Evolutionary conservation across 352 stramenopile species (phyloP), one percentile per base, ranked within the genome.

Genomic region (Hyaloperonospora brassicae): DNA sequence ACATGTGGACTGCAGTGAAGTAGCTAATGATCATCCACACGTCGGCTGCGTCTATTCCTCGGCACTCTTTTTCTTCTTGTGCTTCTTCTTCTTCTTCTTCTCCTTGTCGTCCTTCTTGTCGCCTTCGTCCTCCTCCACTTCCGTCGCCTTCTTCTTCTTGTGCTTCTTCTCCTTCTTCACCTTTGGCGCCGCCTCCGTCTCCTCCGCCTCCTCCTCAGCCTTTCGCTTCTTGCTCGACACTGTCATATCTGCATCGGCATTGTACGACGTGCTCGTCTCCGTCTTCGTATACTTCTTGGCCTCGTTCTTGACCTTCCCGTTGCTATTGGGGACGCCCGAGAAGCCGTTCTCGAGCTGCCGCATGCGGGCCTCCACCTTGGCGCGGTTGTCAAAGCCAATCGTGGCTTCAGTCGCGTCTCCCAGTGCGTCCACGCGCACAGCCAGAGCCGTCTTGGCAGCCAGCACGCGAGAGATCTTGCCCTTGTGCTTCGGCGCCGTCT

Each of bases 401-500:
- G 83, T 98, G 34, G 93, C 89, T 47, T 96, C 83, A 1, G 90
- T 95, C 24, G 95, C 87, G 61, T 99, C 97, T 36, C 92, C 96
- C 6, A 99, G 75, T 7, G 97, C 96, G 77, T 99, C 97, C n/a
- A 99, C 96, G 62, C 97, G 92, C 43, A 98, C 97, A n/a, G 96
- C 96, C 14, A 99, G 77, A 23, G 97, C 75, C 25, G 93, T 97
- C 85, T 99, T 99, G 51, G 95, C 96, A 12, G 97, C 97, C 46
- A 99, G 75, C 21, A 99, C 95, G 57, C 97, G 92, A 58, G 83
- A 97, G 58, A 99, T 99, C 72, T 99, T 99, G 59, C 97, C 97
- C 84, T 99, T 99, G 79, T 98, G 90, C 84, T 99, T 99, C 2
- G 96, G 92, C n/a, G 90, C 86, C 1, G 97, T 97, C 73, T 99